Conservation (phyloP, 345 rosid genomes). For the Xanthoceras sorbifolium region DNA sequence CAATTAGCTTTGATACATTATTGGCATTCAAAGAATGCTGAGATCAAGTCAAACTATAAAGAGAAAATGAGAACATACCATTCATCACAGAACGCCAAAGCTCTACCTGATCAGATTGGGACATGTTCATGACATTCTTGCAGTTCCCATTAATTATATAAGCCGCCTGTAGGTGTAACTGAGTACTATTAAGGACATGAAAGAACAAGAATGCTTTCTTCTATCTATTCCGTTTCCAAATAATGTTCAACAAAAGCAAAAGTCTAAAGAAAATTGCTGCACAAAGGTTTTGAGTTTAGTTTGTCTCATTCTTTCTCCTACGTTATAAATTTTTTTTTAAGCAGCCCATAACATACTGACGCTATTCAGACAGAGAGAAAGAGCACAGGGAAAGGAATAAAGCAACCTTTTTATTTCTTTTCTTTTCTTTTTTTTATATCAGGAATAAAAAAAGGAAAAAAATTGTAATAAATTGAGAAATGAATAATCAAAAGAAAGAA, state of each 20-base stretch:
- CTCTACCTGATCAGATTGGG: conserved; percentile 89
- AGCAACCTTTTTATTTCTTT: neutral
- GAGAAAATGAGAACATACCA: conserved; percentile 49
- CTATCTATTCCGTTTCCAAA: neutral
- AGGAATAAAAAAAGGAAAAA: neutral
- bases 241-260: neutral
- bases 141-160: conserved; percentile 88
- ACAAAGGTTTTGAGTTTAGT: neutral
- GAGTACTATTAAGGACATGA: conserved; percentile 14
- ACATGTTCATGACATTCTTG: conserved; percentile 96
- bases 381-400: neutral
- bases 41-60: neutral
- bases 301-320: neutral
- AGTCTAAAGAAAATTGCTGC: neutral
- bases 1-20: neutral
- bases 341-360: neutral
- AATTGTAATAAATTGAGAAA: too few species aligned
- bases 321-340: neutral
- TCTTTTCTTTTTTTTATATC: neutral
- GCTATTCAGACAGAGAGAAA: neutral
- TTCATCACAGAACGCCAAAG: conserved; percentile 81
- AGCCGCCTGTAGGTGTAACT: conserved; percentile 67
- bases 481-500: too few species aligned
- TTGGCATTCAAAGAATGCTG: neutral
- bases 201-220: neutral